Evolutionary conservation across 2,329 filamentous ascomycete species (phyloP).

Genomic region (Westerdykella sp.): DNA sequence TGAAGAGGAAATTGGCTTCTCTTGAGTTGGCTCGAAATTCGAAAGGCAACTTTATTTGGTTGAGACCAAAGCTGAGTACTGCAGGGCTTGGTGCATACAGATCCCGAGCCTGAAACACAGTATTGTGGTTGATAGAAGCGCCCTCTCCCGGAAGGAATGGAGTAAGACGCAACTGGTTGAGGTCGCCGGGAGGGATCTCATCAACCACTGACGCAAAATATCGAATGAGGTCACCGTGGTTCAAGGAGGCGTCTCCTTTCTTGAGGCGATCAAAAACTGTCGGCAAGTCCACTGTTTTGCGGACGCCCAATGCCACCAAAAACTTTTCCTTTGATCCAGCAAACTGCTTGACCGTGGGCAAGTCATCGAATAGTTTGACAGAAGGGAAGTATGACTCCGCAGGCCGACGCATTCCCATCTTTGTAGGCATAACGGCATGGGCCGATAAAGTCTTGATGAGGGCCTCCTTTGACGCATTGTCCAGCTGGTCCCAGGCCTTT

Average conservation of each 20-base stretch:
- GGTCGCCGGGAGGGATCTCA: constrained; percentile 79
- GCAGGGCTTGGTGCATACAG: constrained; percentile 33
- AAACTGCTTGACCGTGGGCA: constrained; percentile 71
- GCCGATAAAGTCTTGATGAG: constrained; percentile 60
- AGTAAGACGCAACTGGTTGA: constrained; percentile 69
- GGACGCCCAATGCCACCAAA: constrained; percentile 72
- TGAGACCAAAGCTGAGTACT: constrained; percentile 26
- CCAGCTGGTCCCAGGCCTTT: constrained; percentile 83
- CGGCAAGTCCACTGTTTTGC: constrained; percentile 90
- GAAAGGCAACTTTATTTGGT: constrained; percentile 67
- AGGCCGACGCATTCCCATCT: constrained; percentile 79
- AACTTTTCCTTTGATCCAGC: constrained; percentile 85
- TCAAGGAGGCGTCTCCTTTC: constrained; percentile 54
- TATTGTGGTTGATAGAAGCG: constrained; percentile 17
- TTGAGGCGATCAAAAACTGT: constrained; percentile 88
- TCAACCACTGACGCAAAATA: constrained; percentile 85
- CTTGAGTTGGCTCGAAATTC: constrained; percentile 48
- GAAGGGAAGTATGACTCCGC: constrained; percentile 82
- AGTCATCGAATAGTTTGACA: constrained; percentile 92
- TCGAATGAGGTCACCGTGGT: constrained; percentile 88
- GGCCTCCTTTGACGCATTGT: constrained; percentile 57
- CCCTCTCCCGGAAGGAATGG: constrained; percentile 70
- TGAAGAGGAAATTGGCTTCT: constrained; percentile 69
- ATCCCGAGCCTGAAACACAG: constrained; percentile 33
- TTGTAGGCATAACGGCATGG: constrained; percentile 79